Evolutionary conservation across 2,329 filamentous ascomycete genomes (phyloP).

Genomic region (Cyanodermella asteris): DNA sequence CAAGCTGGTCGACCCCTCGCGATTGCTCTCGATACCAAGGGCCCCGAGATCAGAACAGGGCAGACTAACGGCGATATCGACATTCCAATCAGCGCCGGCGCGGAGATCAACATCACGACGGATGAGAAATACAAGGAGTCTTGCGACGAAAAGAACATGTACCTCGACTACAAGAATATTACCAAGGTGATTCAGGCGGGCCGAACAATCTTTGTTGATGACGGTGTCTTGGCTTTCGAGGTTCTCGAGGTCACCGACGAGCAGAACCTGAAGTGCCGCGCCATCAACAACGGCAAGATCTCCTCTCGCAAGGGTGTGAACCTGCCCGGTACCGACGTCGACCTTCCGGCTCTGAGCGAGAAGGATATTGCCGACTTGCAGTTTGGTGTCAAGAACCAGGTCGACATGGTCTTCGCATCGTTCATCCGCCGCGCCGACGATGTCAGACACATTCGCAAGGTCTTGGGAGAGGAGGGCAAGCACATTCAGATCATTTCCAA

Average conservation of each 20-base stretch:
- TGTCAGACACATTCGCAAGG: constrained; percentile 75
- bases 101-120: constrained; percentile 85
- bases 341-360: constrained; percentile 88
- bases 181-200: constrained; percentile 88
- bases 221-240: constrained; percentile 91
- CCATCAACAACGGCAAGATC: constrained; percentile 95
- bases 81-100: constrained; percentile 61
- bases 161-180: constrained; percentile 99
- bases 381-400: constrained; percentile 95
- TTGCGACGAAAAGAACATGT: constrained; percentile 88
- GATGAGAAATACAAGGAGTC: constrained; percentile 75
- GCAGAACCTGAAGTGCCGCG: constrained; percentile 66
- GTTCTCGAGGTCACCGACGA: constrained; percentile 74
- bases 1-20: constrained; percentile 71
- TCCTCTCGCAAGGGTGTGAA: constrained; percentile 99
- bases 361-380: constrained; percentile 89
- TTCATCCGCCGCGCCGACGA: constrained; percentile 92
- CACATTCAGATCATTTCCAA: constrained; percentile 99
- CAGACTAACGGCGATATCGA: constrained; percentile 51
- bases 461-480: constrained; percentile 78
- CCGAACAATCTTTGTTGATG: constrained; percentile 93
- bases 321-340: constrained; percentile 94
- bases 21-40: constrained; percentile 76
- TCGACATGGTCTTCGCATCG: constrained; percentile 97
- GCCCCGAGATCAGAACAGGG: constrained; percentile 70